Base-by-base conservation (phyloP, 805 yeast genomes). In the Blastobotrys muscicola region DNA sequence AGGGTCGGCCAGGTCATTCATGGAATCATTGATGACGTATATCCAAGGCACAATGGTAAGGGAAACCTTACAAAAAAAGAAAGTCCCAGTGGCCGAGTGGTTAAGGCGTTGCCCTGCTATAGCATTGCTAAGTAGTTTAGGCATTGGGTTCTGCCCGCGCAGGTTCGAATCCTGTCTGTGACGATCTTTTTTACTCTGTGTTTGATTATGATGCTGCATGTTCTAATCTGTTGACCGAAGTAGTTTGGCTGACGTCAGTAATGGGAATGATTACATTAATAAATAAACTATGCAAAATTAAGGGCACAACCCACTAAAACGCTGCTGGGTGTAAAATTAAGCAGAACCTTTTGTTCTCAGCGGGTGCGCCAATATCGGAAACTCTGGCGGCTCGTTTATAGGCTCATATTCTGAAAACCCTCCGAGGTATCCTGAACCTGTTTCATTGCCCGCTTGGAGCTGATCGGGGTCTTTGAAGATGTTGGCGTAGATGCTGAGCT, bases 151-250 rank as follows among this genome's bases (percentile, higher is more conserved):
- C 71, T 80, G 78, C 85, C 82, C 76, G 80, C 95, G 94, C 94
- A 85, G 94, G 95, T 85, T 85, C 95, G 95, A 85, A 85, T 85
- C 95, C 94, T 85, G 95, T 85, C 94, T 82, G 94, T 85, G 84
- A 83, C 95, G 95, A 68, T 69, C 75, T 70, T 75, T 75, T 74
- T 63, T 53, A 6, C 6, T 20, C 26, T n/a, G n/a, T n/a, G n/a
- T n/a, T n/a, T n/a, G n/a, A n/a, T n/a, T n/a, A n/a, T n/a, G n/a
- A n/a, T n/a, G n/a, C n/a, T n/a, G n/a, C n/a, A n/a, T n/a, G n/a
- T n/a, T n/a, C n/a, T n/a, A n/a, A n/a, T n/a, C n/a, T n/a, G n/a
- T n/a, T n/a, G n/a, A n/a, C n/a, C n/a, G n/a, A n/a, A n/a, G n/a
- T n/a, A n/a, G n/a, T n/a, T n/a, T n/a, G n/a, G n/a, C n/a, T n/a